These are phyloP conservation scores for Mrakia hoshinonis DNA, from an alignment of 768 basidiomycete genomes.

Conservation along the genomic window DNA sequence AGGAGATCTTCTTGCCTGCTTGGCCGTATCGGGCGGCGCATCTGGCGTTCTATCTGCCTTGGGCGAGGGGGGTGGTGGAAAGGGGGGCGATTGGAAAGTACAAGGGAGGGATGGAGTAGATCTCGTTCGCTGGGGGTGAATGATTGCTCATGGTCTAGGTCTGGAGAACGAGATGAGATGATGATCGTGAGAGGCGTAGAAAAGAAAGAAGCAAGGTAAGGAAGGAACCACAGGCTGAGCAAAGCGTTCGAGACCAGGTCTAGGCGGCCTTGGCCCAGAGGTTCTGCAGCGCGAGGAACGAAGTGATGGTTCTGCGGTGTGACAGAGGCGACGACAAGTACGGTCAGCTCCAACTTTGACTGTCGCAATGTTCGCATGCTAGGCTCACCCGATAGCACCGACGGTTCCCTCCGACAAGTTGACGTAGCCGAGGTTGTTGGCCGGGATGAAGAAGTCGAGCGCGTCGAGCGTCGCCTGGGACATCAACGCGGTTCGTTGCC, in stretches of 20 bases:
- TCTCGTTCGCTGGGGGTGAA: neutral
- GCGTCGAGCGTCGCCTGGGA: slow-evolving; percentile 76
- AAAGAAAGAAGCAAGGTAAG: neutral
- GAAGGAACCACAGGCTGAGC: neutral
- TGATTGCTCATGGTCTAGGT: no score
- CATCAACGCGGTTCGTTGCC: slow-evolving; percentile 55
- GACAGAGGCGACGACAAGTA: neutral
- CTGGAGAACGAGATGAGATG: neutral
- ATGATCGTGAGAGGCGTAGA: neutral
- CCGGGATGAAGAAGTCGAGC: slow-evolving; percentile 83
- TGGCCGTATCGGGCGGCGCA: slow-evolving; percentile 45
- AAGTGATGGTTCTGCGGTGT: slow-evolving; percentile 10
- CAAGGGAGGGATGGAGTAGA: slow-evolving; percentile 30
- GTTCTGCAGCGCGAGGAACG: slow-evolving; percentile 10
- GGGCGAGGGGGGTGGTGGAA: slow-evolving; percentile 53
- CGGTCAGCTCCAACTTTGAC: neutral
- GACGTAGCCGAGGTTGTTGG: slow-evolving; percentile 65
- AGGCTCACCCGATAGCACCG: slow-evolving; percentile 71
- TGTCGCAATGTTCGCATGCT: no score
- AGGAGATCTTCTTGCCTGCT: slow-evolving; percentile 51
- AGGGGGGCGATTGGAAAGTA: slow-evolving; percentile 57
- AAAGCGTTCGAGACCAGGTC: neutral
- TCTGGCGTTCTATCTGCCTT: slow-evolving; percentile 44
- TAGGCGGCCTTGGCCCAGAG: slow-evolving; percentile 13
- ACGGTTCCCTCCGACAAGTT: slow-evolving; percentile 74